Evolutionary conservation across 768 basidiomycete genomes (phyloP), one percentile per base, ranked within the genome.

Genomic region (Boletus subcaerulescens): DNA sequence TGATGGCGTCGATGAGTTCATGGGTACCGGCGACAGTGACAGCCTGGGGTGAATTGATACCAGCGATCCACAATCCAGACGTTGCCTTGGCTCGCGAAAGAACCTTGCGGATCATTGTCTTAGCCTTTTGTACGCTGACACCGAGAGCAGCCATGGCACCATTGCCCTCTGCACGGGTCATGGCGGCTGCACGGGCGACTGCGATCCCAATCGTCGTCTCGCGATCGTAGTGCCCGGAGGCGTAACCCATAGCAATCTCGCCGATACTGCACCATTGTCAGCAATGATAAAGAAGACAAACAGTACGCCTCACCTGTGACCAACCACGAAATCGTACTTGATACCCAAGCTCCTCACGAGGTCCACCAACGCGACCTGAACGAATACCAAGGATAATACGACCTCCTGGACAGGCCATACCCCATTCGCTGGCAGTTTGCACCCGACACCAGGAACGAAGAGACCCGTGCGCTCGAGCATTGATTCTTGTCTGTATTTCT

Each of bases 241-340:
- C 71, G 26, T 74, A 74, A 40, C 71, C 65, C 64, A 73, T 74
- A 4, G 69, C 72, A 41, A 74, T 70, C 47, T 74, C 72, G 29
- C 72, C 71, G n/a, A 67, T 57, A 60, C 60, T 63, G 18, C 51
- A 22, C 11, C 43, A 38, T n/a, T 12, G 43, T 63, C 45, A 70
- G 50, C 36, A 33, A 24, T 15, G 36, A 40, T 8, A 46, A 42
- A 3, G 3, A 49, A 50, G n/a, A 41, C 10, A 9, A 5, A 39
- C 11, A 10, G 8, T 24, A n/a, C 29, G 18, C 18, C 54, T 38
- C n/a, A 66, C 71, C 70, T 67, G 53, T 71, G 71, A 42, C 72
- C 73, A 18, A 74, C 61, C 6, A 73, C 73, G 15, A 58, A 67
- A 32, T 74, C 65, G 17, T 72, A 70, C 40, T 56, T 45, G 24